Base-by-base conservation (phyloP, 2,329 filamentous ascomycete genomes). In the Pseudogymnoascus destructans region DNA sequence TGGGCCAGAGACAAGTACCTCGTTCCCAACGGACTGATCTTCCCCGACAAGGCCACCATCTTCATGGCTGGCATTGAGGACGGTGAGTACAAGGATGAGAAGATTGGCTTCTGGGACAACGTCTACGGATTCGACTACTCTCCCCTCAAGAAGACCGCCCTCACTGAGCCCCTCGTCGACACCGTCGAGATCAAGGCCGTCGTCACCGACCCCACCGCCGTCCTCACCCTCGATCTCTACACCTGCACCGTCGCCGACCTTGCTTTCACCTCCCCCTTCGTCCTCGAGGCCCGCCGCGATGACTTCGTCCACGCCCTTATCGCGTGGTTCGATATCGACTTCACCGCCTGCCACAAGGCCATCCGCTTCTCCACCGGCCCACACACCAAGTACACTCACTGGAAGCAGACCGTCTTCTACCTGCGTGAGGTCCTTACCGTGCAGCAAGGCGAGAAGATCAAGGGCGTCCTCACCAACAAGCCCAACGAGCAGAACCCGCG, bases 361-460 rank as follows among this genome's bases (percentile, higher is more conserved):
- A 90, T 98, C 70, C 83, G 85, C 69, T 98, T 98, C 80, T 95
- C 89, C 58, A 98, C 93, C 15, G 93, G 93, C 19, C 93, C 93
- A 25, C 93, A 97, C 75, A 95, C 92, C 67, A 97, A 96, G 77
- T 97, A 97, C 77, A 98, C 93, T 15, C 93, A 98, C 80, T 98
- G 93, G 93, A 98, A 98, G 78, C 93, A 98, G 78, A 98, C 93
- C 10, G 93, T 98, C 62, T 97, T 98, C 77, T 98, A 98, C 76
- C 79, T 98, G 63, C 83, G 87, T 68, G 91, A 98, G 66, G 88
- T 95, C 32, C 77, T 98, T 63, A 97, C 91, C 15, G 90, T 95
- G 35, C 86, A 95, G 73, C 80, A 89, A 69, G 89, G 86, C 59
- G 93, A 98, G 77, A 78, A 81, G 67, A 79, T 98, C 61, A 74